Conservation (phyloP, 2,329 filamentous ascomycete genomes). For the Trichoderma asperellum region DNA sequence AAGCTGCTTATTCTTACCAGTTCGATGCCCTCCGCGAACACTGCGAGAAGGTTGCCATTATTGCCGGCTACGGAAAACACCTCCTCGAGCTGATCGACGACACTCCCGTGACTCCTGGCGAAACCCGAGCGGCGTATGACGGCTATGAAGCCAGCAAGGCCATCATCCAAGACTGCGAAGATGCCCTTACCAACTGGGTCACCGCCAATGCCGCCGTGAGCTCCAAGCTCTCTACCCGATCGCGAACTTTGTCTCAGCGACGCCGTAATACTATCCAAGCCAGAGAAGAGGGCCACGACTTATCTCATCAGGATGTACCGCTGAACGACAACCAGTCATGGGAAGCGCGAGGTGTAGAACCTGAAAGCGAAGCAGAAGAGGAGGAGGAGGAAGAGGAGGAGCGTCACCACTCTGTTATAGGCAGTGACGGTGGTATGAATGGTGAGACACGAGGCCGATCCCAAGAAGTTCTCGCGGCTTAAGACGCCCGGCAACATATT, state of each 20-base stretch:
- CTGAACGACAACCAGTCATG: conserved; percentile 81
- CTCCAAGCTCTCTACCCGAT: conserved; percentile 83
- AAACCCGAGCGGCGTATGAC: conserved; percentile 94
- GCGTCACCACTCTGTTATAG: conserved; percentile 53
- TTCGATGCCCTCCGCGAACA: conserved; percentile 97
- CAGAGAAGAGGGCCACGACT: conserved; percentile 73
- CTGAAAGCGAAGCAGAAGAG: conserved; percentile 66
- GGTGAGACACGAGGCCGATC: conserved; percentile 61
- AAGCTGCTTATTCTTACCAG: conserved; percentile 96
- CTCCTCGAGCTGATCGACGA: conserved; percentile 96
- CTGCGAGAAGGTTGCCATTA: conserved; percentile 97
- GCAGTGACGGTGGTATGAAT: conserved; percentile 57
- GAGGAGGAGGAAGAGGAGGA: conserved; percentile 59
- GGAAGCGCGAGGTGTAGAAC: conserved; percentile 70
- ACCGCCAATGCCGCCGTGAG: conserved; percentile 84
- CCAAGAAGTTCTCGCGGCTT: conserved; percentile 51
- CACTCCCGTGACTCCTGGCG: conserved; percentile 93
- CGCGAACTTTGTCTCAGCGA: conserved; percentile 85
- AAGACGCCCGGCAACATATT: neutral
- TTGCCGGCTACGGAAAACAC: conserved; percentile 97
- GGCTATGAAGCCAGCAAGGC: conserved; percentile 98
- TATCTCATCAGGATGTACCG: conserved; percentile 80
- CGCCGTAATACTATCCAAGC: conserved; percentile 72
- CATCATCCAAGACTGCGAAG: conserved; percentile 99
- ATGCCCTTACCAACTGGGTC: conserved; percentile 97